Evolutionary conservation across 1,284 basidiomycete species (phyloP).

Genomic region (Ceratobasidium sp.): DNA sequence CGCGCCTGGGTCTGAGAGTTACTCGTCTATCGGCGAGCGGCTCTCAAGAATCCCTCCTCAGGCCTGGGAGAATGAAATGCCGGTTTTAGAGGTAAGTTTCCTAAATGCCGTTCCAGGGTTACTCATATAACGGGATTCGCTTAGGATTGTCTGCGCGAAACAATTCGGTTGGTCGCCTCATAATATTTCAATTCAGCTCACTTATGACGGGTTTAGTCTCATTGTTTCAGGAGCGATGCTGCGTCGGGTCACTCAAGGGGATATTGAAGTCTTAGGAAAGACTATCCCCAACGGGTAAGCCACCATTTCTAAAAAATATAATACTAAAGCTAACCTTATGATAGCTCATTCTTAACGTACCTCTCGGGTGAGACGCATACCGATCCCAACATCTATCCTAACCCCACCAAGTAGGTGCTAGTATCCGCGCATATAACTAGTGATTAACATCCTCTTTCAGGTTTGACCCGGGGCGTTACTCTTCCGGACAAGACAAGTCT

Average conservation of each 20-base stretch:
- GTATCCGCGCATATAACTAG: slow-evolving; percentile 6
- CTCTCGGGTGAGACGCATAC: neutral
- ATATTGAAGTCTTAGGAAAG: slow-evolving; percentile 17
- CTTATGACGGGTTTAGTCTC: neutral
- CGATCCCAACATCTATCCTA: slow-evolving; percentile 15
- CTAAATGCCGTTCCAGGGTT: too few species aligned
- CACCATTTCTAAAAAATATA: neutral
- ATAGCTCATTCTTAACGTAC: slow-evolving; percentile 26
- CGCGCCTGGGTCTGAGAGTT: neutral
- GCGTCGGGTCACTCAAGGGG: slow-evolving; percentile 12
- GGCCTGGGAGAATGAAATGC: slow-evolving; percentile 35
- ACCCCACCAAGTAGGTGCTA: slow-evolving; percentile 16
- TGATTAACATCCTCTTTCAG: neutral
- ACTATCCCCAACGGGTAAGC: slow-evolving; percentile 27
- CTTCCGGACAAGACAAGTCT: slow-evolving; percentile 17
- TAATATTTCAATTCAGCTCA: neutral
- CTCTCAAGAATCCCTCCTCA: slow-evolving; percentile 15
- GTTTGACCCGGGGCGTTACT: slow-evolving; percentile 18
- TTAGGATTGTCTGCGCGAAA: slow-evolving; percentile 28
- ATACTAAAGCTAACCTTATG: neutral
- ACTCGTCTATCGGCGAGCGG: slow-evolving; percentile 1
- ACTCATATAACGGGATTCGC: neutral
- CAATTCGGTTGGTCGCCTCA: slow-evolving; percentile 14
- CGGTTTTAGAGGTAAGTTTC: slow-evolving; percentile 17
- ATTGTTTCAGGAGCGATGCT: neutral